phyloP scores from a whole-genome alignment of 306 rosid species.

The Prunus fruticosa region DNA sequence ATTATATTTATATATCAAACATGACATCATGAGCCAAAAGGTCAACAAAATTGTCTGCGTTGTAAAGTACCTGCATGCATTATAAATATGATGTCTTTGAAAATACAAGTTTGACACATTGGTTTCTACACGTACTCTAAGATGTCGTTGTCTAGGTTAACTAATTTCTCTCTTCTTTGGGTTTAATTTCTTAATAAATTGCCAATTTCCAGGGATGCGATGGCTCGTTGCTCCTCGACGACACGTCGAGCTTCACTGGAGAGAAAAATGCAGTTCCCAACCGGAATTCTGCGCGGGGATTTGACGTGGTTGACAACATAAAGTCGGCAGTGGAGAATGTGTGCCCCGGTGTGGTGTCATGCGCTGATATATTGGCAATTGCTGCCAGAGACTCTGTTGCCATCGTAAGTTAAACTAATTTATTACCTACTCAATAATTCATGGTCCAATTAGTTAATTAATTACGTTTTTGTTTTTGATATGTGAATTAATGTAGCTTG shows the following conservation, averaged over 20 bases:
- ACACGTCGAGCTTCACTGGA: slow-evolving; percentile 61
- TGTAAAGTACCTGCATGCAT: too few relatives aligned
- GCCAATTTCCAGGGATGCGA: slow-evolving; percentile 68
- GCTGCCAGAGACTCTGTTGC: slow-evolving; percentile 71
- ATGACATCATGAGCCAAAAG: not conserved
- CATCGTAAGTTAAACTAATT: slow-evolving; percentile 28
- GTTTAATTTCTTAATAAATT: too few relatives aligned
- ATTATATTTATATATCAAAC: not conserved
- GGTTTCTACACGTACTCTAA: not conserved
- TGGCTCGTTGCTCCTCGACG: slow-evolving; percentile 81
- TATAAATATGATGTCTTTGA: not conserved
- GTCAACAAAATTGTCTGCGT: not conserved
- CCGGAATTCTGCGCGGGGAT: slow-evolving; percentile 71
- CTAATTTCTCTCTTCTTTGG: not conserved
- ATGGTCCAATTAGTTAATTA: not conserved
- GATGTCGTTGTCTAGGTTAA: not conserved
- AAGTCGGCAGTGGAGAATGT: slow-evolving; percentile 64
- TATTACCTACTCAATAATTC: not conserved
- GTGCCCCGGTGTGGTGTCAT: slow-evolving; percentile 77
- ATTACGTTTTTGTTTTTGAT: not conserved
- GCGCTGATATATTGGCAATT: slow-evolving; percentile 76
- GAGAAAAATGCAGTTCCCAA: slow-evolving; percentile 78
- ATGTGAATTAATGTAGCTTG: slow-evolving; percentile 44
- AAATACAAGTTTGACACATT: not conserved
- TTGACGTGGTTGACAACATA: slow-evolving; percentile 67